Base-by-base conservation (phyloP, 108 stramenopile genomes). In the Nitzschia palea region DNA sequence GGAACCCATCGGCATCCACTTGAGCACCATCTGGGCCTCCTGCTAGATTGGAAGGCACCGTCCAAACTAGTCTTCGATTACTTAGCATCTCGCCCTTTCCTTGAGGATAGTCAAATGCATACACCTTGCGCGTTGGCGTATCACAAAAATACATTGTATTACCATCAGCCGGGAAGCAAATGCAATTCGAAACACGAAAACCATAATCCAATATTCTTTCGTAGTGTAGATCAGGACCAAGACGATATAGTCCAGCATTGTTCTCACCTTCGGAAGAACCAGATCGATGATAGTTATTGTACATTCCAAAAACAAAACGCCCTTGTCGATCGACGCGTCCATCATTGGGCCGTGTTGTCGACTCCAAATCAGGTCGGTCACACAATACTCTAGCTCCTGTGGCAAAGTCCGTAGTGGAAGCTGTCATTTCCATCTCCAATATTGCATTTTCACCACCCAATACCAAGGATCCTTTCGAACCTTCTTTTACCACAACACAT, bases 11-110 rank as follows among this genome's bases (percentile, higher is more conserved):
- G 0, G 79, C 65, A 58, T 88, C 87, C 31, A 80, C 74, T 53
- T 88, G 87, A 2, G 87, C 87, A 23, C 87, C 84, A 64, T 86
- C 84, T 0, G 84, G 84, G 27, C 76, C 84, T 1, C 84, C 84
- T 8, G 74, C 50, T 30, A 79, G 40, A 42, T 74, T 51, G 1
- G 72, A 30, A 12, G 87, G 87, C 77, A 83, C 73, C 15, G 73
- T 81, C 79, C 79, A 88, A 0, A 88, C 35, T 25, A 83, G 32
- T 32, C 80, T 48, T 44, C 84, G 76, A 59, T 82, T 82, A 0
- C 78, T 44, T 28, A 81, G 71, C 4, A 61, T 51, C 14, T 67
- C 66, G 17, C 62, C 45, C 17, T 15, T 25, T 20, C 58, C 33
- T 9, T 50, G 34, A 18, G 76, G 66, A 62, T 88, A 88, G 61